These are phyloP conservation scores for Phyllosticta paracitricarpa DNA, from an alignment of 2,329 filamentous ascomycete genomes.

Conservation along the genomic window DNA sequence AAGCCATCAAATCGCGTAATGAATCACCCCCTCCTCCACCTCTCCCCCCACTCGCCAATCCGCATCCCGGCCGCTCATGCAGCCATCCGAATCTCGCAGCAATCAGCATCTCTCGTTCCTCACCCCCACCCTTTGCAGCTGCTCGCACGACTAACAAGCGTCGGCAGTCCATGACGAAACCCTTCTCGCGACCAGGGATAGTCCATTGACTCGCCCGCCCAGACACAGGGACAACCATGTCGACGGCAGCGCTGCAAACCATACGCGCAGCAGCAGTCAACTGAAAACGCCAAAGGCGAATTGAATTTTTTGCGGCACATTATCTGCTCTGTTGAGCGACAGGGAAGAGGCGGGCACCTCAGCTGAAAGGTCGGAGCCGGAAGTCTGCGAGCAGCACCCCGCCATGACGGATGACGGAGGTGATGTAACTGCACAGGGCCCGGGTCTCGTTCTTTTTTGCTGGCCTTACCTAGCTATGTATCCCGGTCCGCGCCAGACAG, in stretches of 20 bases:
- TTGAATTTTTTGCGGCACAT: not conserved
- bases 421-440: no score
- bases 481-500: no score
- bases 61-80: not conserved
- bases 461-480: no score
- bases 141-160: not conserved
- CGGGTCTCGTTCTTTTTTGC: no score
- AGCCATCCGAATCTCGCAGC: not conserved
- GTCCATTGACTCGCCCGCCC: not conserved
- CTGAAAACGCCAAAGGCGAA: not conserved
- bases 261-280: not conserved
- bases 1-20: not conserved
- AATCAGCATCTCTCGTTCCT: not conserved
- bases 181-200: not conserved
- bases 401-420: no score
- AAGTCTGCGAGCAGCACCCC: not conserved
- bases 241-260: not conserved
- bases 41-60: no score
- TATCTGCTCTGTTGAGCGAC: not conserved
- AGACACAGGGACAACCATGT: not conserved
- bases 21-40: not conserved
- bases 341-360: not conserved
- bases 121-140: not conserved
- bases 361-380: not conserved
- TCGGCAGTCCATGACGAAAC: not conserved